Base-by-base conservation (phyloP, 768 basidiomycete genomes). In the Guyanaporus albipodus region DNA sequence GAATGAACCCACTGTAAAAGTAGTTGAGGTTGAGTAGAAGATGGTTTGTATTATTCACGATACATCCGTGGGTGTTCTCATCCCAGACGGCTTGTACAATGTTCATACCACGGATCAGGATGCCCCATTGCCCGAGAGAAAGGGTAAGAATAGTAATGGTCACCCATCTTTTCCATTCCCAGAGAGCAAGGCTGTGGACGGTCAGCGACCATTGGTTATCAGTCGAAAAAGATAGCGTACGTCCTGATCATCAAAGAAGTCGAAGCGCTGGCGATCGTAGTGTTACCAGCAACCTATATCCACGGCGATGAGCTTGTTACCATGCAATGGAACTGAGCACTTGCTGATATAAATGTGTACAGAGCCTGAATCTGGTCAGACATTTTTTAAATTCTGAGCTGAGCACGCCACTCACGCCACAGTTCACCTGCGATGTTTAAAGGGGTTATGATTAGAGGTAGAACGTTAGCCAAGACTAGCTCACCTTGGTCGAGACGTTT, bases 161-260 rank as follows among this genome's bases (percentile, higher is more conserved):
- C 33, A 86, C 67, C n/a, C 62, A 64, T 22, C 62, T 66, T 44
- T 76, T 71, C 37, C 82, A 76, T 44, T 85, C 77, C 85, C 84
- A 88, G 21, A 88, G 71, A 9, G 84, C 84, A 38, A 87, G 74
- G 4, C 82, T 87, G 46, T 21, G 43, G 60, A 53, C 34, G n/a
- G 37, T 55, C 52, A 57, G 61, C 58, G 41, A 50, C 38, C 22
- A 57, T 17, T 44, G 44, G 38, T 59, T 17, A 57, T 56, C 28
- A 56, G 21, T 42, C 35, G 6, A 22, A 28, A 15, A 12, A 24
- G 22, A 34, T 19, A 23, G 44, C 50, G 32, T 58, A 84, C 83
- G 83, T 84, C 62, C 84, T 73, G 40, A 85, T 71, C 80, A 85
- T 82, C 32, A 87, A 70, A 23, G 80, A 83, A 1, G 82, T 85